Conservation (phyloP, 176 grass and related monocot genomes). For the Aegilops sharonensis region DNA sequence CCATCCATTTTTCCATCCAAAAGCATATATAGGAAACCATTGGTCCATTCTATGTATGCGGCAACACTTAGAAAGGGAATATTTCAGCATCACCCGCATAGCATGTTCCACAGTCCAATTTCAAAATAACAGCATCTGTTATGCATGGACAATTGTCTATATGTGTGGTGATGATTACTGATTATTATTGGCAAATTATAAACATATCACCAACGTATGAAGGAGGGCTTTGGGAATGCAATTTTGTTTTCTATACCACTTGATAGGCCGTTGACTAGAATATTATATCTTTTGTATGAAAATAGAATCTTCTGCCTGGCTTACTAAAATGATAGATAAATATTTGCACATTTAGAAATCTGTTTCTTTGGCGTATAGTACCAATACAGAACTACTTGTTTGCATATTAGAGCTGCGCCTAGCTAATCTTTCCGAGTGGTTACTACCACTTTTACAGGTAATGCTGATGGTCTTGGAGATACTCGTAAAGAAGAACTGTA, state of each 20-base stretch:
- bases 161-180: background rate
- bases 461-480: constrained; percentile 85
- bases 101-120: background rate
- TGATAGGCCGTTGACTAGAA: background rate
- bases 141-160: background rate
- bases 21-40: background rate
- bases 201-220: background rate
- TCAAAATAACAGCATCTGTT: background rate
- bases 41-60: background rate
- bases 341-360: background rate
- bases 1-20: background rate
- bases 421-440: background rate
- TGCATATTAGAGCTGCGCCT: background rate
- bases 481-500: constrained; percentile 73
- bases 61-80: background rate
- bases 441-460: constrained; percentile 35
- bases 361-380: background rate
- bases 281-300: background rate
- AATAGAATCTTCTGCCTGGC: background rate
- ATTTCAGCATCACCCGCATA: background rate
- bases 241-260: background rate
- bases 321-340: background rate
- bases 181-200: background rate
- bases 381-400: background rate
- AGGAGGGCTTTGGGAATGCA: background rate